Evolutionary conservation across 1,284 basidiomycete species (phyloP), one percentile per base, ranked within the genome.

Genomic region (Taiwanofungus camphoratus): DNA sequence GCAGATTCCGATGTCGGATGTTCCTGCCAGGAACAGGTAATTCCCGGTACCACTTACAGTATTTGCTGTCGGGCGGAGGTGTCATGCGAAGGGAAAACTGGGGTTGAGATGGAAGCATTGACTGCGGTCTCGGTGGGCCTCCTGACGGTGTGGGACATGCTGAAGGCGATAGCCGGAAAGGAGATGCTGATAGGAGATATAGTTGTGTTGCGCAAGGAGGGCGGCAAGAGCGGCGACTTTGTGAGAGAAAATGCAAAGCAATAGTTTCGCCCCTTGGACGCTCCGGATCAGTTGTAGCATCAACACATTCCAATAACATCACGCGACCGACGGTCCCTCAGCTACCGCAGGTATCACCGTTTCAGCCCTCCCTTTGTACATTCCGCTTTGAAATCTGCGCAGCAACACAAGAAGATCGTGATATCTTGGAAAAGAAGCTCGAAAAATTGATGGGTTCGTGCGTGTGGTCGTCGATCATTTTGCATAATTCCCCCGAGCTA

Each of bases 81-180:
- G 19, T 71, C 78, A 31, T 87, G 84, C 53, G 77, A 82, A 54
- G 87, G 87, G 1, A 82, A 81, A 59, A 92, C 89, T 4, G 91
- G 91, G 0, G 91, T 93, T 19, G 91, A 94, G 69, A 94, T 94
- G 90, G 91, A 94, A 66, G 92, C 91, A n/a, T 60, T 94, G 45
- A 90, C 85, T 18, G 86, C 82, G 16, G 88, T 88, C 11, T 84
- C 79, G 4, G 71, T 85, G n/a, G 83, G 83, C 3, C 71, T 88
- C 32, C 65, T 92, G 48, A 91, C 89, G 1, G 78, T 92, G 16
- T 93, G 90, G 91, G 92, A 93, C 59, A 93, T 93, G 90, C 71
- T 91, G 33, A 93, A 94, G 65, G 87, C 87, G 5, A 82, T 92
- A 1, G 87, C 84, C 3, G 91, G 90, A 15, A 76, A 76, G 58